These are phyloP conservation scores for Diddensiella santjacobensis DNA, from an alignment of 805 yeast genomes.

Conservation along the genomic window DNA sequence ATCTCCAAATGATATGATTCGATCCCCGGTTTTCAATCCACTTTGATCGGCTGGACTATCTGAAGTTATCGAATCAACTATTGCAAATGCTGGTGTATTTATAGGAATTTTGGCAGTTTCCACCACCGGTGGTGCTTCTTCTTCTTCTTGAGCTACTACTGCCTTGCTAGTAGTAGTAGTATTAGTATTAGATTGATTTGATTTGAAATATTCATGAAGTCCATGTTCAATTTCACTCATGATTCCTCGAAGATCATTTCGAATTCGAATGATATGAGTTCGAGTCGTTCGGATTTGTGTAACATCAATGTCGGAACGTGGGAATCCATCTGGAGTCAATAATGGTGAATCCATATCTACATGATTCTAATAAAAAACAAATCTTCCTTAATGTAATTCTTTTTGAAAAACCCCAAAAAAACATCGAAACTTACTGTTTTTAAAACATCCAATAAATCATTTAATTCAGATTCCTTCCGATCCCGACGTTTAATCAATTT, in stretches of 20 bases:
- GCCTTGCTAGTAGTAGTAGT: not conserved
- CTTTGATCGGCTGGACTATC: slow-evolving; percentile 55
- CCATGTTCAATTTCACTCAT: slow-evolving; percentile 45
- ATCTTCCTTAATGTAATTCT: not conserved
- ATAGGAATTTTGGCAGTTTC: not conserved
- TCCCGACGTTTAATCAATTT: slow-evolving; percentile 21
- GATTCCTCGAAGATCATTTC: slow-evolving; percentile 62
- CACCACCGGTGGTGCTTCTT: not conserved
- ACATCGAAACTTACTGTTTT: slow-evolving; percentile 13
- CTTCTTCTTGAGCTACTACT: not conserved
- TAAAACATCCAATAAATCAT: slow-evolving; percentile 42
- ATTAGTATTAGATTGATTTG: not conserved
- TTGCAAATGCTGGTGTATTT: slow-evolving; percentile 26
- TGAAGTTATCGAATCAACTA: slow-evolving; percentile 45
- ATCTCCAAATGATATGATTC: slow-evolving; percentile 49
- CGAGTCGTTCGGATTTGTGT: slow-evolving; percentile 60
- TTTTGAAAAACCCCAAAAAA: not conserved
- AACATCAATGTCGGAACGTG: slow-evolving; percentile 79
- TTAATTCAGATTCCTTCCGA: slow-evolving; percentile 41
- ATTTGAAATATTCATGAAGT: slow-evolving; percentile 40
- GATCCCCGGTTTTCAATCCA: slow-evolving; percentile 56
- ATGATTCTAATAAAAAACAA: slow-evolving; percentile 31
- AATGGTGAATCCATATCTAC: slow-evolving; percentile 64
- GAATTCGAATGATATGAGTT: slow-evolving; percentile 57
- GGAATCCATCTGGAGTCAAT: slow-evolving; percentile 74